Conservation (phyloP, 2,329 filamentous ascomycete species). For the Penicillium sp. region DNA sequence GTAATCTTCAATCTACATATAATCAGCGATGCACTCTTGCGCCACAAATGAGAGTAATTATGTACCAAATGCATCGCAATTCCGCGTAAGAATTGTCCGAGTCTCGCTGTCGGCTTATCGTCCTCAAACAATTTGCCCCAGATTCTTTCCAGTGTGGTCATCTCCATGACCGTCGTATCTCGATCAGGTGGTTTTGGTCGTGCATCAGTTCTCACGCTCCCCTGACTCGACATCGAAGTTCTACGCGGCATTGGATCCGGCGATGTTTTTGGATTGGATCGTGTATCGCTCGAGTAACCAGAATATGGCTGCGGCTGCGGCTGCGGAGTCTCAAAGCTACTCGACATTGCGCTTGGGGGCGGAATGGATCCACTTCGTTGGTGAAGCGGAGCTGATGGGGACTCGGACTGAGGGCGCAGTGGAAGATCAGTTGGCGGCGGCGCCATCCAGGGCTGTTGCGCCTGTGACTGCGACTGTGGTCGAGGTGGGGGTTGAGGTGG, state of each 20-base stretch:
- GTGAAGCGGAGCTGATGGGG: conserved; percentile 8
- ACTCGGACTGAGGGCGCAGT: conserved; percentile 17
- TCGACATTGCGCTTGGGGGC: conserved; percentile 13
- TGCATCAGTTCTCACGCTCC: conserved; percentile 30
- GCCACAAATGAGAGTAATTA: not conserved
- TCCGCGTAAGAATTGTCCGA: conserved; percentile 70
- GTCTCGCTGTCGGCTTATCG: conserved; percentile 65
- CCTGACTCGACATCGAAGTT: conserved; percentile 37
- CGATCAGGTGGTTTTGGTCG: conserved; percentile 41
- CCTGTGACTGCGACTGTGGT: conserved; percentile 24
- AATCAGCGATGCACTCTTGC: conserved; percentile 12
- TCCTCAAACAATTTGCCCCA: conserved; percentile 76
- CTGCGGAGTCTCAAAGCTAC: conserved; percentile 10
- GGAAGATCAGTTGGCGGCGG: conserved; percentile 15
- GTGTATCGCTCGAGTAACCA: conserved; percentile 22
- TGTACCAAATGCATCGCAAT: conserved; percentile 71
- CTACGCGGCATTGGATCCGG: conserved; percentile 25
- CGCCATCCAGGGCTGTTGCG: conserved; percentile 24
- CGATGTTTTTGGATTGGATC: conserved; percentile 22
- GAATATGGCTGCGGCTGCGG: conserved; percentile 21
- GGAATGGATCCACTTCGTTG: conserved; percentile 21
- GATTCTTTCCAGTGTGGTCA: conserved; percentile 65
- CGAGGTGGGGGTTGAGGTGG: conserved; percentile 15
- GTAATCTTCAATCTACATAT: conserved; percentile 65
- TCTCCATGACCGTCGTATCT: conserved; percentile 46